A percentile compares a stretch with the other conserved stretches of the same genome.
Evolutionary conservation across 2,329 filamentous ascomycete genomes (phyloP).

Genomic region (Fusarium sp.): DNA sequence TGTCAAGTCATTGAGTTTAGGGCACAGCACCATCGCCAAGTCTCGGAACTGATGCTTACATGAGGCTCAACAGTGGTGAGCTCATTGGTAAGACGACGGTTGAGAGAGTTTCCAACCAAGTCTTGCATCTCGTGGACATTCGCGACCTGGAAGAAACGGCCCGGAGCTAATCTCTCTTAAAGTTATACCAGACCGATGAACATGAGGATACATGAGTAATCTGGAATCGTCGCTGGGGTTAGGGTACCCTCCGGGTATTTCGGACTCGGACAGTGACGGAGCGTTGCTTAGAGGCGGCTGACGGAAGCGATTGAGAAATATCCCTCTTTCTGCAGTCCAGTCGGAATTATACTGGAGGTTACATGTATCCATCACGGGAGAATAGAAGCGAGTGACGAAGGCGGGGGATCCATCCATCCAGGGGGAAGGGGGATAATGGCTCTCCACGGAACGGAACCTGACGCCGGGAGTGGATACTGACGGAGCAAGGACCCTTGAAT

Average conservation of each 20-base stretch:
- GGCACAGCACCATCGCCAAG: neutral
- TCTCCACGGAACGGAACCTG: neutral
- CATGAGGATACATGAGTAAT: neutral
- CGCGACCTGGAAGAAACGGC: neutral
- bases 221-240: neutral
- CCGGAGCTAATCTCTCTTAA: constrained; percentile 9
- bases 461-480: neutral
- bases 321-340: neutral
- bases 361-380: neutral
- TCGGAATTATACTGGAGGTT: neutral
- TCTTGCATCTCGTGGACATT: neutral
- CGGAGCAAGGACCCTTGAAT: constrained; percentile 9
- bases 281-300: neutral
- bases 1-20: neutral
- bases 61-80: neutral
- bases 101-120: neutral
- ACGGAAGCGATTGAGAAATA: neutral
- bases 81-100: neutral
- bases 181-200: neutral
- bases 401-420: constrained; percentile 9
- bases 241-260: constrained; percentile 18
- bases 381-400: neutral
- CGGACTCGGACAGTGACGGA: constrained; percentile 10
- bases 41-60: neutral
- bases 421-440: constrained; percentile 1